These are phyloP conservation scores for Suillus cothurnatus DNA, from an alignment of 768 basidiomycete species.

Conservation along the genomic window DNA sequence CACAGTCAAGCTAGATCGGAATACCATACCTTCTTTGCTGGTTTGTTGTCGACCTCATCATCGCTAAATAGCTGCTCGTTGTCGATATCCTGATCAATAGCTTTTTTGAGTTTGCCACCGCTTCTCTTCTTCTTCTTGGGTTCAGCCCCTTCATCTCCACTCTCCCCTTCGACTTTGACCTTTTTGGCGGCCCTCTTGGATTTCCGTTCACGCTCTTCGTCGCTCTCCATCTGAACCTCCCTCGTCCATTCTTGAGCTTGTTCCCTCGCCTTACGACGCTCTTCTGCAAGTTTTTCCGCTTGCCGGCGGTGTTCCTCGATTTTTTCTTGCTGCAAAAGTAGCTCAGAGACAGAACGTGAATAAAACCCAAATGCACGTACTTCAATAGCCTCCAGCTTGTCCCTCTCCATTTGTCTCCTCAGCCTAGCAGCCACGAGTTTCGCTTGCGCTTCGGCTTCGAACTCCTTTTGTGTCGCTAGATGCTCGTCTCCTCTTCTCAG, in stretches of 20 bases:
- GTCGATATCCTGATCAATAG: conserved; percentile 52
- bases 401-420: conserved; percentile 78
- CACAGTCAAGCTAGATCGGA: neutral
- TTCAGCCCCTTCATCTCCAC: conserved; percentile 55
- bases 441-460: conserved; percentile 71
- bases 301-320: conserved; percentile 67
- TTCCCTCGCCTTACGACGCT: conserved; percentile 73
- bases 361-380: conserved; percentile 40
- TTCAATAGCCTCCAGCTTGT: conserved; percentile 64
- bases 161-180: conserved; percentile 52
- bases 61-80: conserved; percentile 72
- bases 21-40: conserved; percentile 64
- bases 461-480: conserved; percentile 65
- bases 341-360: neutral
- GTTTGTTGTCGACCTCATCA: conserved; percentile 59
- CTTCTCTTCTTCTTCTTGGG: conserved; percentile 80
- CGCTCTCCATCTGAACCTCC: conserved; percentile 66
- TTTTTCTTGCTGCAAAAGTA: conserved; percentile 49
- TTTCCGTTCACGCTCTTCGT: conserved; percentile 77
- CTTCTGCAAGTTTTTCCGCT: conserved; percentile 79
- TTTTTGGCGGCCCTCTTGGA: conserved; percentile 57
- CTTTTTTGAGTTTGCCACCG: conserved; percentile 67
- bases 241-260: conserved; percentile 79
- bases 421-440: conserved; percentile 77
- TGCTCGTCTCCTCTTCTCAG: conserved; percentile 82